A percentile compares a stretch with the other conserved stretches of the same genome.
Evolutionary conservation across 306 rosid genomes (phyloP).

Genomic region (Lathyrus oleraceus): DNA sequence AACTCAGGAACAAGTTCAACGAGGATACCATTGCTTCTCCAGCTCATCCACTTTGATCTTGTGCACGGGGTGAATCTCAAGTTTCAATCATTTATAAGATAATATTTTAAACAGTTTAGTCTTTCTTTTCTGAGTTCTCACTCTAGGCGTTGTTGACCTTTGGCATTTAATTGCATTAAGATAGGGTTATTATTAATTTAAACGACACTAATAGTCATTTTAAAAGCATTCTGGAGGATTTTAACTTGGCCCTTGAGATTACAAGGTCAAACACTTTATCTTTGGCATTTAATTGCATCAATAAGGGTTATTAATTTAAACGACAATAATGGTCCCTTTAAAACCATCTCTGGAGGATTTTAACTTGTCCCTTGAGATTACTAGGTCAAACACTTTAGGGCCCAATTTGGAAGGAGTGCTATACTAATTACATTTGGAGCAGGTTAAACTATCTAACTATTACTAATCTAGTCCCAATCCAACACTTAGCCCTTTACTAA

Average conservation of each 20-base stretch:
- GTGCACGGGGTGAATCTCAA: no score
- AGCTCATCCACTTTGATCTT: no score
- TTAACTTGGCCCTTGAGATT: not conserved
- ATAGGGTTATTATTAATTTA: not conserved
- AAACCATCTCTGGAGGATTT: not conserved
- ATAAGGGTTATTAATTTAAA: not conserved
- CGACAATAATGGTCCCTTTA: not conserved
- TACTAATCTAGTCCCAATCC: not conserved
- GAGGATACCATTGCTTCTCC: no score
- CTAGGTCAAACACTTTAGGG: not conserved
- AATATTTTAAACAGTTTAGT: no score
- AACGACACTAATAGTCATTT: not conserved
- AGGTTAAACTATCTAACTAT: not conserved
- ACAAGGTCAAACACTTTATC: not conserved
- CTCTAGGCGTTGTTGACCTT: not conserved
- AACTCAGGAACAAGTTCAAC: no score
- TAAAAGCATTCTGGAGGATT: not conserved
- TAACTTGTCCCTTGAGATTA: not conserved
- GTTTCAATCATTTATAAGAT: no score
- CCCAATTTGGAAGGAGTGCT: not conserved
- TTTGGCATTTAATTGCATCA: not conserved
- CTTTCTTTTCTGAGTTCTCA: no score
- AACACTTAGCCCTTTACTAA: not conserved
- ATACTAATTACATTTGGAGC: not conserved
- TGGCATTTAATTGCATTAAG: not conserved